A percentile compares a stretch with the other conserved stretches of the same genome.
Conservation (phyloP, 768 basidiomycete species). For the Coprinopsis cinerea region DNA sequence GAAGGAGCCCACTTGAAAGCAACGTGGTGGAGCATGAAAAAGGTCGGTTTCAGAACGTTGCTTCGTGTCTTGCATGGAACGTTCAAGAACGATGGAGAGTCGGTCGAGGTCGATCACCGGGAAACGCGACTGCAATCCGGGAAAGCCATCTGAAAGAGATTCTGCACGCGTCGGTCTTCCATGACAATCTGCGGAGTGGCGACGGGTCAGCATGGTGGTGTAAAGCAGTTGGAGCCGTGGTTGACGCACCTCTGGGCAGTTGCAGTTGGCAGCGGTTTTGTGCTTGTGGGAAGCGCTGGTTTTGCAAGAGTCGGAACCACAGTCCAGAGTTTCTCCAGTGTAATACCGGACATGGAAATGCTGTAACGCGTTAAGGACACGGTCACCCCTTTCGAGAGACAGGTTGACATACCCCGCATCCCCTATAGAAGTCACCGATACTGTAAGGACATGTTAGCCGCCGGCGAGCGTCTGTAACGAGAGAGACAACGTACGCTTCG, state of each 20-base stretch:
- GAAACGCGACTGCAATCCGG: constrained; percentile 34
- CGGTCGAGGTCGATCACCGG: constrained; percentile 21
- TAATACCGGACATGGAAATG: constrained; percentile 46
- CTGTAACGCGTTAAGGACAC: constrained; percentile 20
- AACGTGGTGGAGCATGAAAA: background rate
- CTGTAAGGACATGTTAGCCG: constrained; percentile 19
- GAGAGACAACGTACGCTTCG: constrained; percentile 24
- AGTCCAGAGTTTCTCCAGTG: constrained; percentile 39
- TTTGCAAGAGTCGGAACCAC: constrained; percentile 31
- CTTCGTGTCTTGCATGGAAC: background rate
- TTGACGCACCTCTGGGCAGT: constrained; percentile 35
- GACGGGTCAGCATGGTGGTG: background rate
- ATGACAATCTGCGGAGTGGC: constrained; percentile 27
- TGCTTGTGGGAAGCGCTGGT: constrained; percentile 38
- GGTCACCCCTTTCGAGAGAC: background rate
- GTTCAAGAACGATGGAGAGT: too few species aligned
- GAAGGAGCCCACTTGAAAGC: background rate
- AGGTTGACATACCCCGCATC: constrained; percentile 36
- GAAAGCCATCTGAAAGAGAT: constrained; percentile 40
- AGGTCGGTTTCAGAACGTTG: background rate
- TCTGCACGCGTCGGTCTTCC: constrained; percentile 39
- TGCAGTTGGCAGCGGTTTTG: constrained; percentile 35
- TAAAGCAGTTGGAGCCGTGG: background rate
- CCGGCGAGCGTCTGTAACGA: background rate
- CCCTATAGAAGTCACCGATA: constrained; percentile 44